These are phyloP conservation scores for Nakazawaea ernobii DNA, from an alignment of 805 yeast species.

Conservation along the genomic window DNA sequence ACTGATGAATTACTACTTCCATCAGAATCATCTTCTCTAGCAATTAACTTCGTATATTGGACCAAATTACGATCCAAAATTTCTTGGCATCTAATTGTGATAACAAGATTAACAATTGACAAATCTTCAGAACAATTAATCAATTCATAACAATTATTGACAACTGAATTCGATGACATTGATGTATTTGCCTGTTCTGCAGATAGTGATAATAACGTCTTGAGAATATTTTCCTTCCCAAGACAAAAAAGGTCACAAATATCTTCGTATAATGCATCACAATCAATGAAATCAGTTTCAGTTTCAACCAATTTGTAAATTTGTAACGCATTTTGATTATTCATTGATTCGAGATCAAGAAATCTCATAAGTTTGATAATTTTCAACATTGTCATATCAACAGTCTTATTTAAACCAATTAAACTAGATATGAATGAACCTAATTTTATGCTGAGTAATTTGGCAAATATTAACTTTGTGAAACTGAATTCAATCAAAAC, in stretches of 20 bases:
- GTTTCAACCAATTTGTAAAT: slow-evolving; percentile 4
- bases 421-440: slow-evolving; percentile 12
- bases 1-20: background rate
- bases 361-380: slow-evolving; percentile 7
- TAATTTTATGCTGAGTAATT: slow-evolving; percentile 11
- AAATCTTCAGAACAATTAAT: background rate
- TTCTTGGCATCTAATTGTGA: slow-evolving; percentile 7
- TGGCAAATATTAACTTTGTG: slow-evolving; percentile 9
- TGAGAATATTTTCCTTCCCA: background rate
- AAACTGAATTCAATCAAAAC: background rate
- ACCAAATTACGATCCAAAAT: slow-evolving; percentile 4
- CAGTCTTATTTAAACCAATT: slow-evolving; percentile 3
- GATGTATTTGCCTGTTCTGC: too few species aligned
- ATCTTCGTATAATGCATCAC: background rate
- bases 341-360: slow-evolving; percentile 3
- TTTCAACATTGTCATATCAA: slow-evolving; percentile 6
- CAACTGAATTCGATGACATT: background rate
- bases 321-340: background rate
- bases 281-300: slow-evolving; percentile 8
- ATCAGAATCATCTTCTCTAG: background rate
- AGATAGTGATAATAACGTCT: background rate
- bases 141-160: slow-evolving; percentile 3
- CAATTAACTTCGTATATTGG: background rate
- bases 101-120: slow-evolving; percentile 5
- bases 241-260: slow-evolving; percentile 2